Conservation (phyloP, 257 asterid genomes). For the Plantago major region DNA sequence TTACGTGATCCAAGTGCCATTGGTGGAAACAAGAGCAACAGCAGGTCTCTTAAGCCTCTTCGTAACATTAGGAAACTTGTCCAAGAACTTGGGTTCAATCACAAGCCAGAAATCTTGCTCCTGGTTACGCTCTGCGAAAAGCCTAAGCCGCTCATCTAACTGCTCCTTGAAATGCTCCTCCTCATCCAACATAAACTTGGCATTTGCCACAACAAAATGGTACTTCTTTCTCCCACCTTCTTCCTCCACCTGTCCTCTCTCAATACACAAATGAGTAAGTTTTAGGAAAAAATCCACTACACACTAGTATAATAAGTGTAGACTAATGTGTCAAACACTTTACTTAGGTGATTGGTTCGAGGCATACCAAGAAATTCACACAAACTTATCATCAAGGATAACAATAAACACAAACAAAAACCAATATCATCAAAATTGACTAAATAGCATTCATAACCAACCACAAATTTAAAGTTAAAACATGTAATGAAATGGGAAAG, state of each 20-base stretch:
- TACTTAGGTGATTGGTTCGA: too few species aligned
- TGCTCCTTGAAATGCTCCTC: slow-evolving; percentile 97
- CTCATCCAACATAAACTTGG: slow-evolving; percentile 95
- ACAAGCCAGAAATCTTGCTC: slow-evolving; percentile 98
- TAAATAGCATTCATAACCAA: slow-evolving; percentile 1
- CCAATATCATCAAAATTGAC: neutral
- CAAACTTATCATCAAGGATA: neutral
- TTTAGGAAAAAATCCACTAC: neutral
- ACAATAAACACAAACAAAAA: neutral
- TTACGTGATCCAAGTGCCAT: slow-evolving; percentile 92
- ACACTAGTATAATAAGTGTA: too few species aligned
- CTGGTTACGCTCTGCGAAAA: slow-evolving; percentile 49
- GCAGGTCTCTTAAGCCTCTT: slow-evolving; percentile 90
- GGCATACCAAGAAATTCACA: too few species aligned
- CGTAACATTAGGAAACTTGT: slow-evolving; percentile 68
- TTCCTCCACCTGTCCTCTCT: slow-evolving; percentile 35
- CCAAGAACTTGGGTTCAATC: slow-evolving; percentile 90
- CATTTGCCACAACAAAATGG: slow-evolving; percentile 87
- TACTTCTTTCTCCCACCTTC: slow-evolving; percentile 49
- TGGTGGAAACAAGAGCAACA: slow-evolving; percentile 90
- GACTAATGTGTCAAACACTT: too few species aligned
- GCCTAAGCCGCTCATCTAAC: slow-evolving; percentile 64
- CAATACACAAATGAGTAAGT: too few species aligned
- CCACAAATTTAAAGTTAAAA: neutral
- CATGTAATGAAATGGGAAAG: neutral